Conservation (phyloP, 2,329 filamentous ascomycete species). For the Nothophaeocryptopus gaeumannii region DNA sequence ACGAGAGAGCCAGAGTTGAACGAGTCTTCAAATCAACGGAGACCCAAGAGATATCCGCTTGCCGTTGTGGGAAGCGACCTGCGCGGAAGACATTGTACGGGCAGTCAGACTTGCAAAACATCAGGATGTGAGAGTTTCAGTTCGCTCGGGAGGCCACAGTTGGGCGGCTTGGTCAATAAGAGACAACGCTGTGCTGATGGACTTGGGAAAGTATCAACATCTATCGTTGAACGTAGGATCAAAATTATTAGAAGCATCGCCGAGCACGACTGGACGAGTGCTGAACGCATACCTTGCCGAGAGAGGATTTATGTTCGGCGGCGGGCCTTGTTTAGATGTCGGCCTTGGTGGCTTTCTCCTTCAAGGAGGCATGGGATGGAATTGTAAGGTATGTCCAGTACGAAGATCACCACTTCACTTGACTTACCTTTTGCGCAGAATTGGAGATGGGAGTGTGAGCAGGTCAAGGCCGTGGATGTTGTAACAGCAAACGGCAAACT, state of each 20-base stretch:
- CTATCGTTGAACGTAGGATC: conserved; percentile 42
- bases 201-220: conserved; percentile 41
- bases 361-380: conserved; percentile 60
- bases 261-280: conserved; percentile 48
- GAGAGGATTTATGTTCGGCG: conserved; percentile 49
- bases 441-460: conserved; percentile 57
- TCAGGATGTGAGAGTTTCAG: neutral
- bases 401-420: too few species aligned
- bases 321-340: conserved; percentile 57
- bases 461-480: conserved; percentile 47
- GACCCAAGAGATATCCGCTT: neutral
- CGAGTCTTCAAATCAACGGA: conserved; percentile 3
- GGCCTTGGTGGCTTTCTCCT: conserved; percentile 56
- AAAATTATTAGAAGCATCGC: conserved; percentile 43
- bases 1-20: neutral
- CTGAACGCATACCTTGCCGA: conserved; percentile 42
- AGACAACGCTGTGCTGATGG: conserved; percentile 46
- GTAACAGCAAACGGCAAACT: conserved; percentile 46
- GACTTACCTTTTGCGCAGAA: conserved; percentile 31
- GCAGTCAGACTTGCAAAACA: neutral
- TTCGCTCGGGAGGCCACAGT: conserved; percentile 42
- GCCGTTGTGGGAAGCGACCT: neutral
- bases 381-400: conserved; percentile 40
- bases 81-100: neutral
- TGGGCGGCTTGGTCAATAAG: conserved; percentile 53